These are phyloP conservation scores for Nicotiana benthamiana DNA, from an alignment of 257 asterid genomes.

Conservation along the genomic window DNA sequence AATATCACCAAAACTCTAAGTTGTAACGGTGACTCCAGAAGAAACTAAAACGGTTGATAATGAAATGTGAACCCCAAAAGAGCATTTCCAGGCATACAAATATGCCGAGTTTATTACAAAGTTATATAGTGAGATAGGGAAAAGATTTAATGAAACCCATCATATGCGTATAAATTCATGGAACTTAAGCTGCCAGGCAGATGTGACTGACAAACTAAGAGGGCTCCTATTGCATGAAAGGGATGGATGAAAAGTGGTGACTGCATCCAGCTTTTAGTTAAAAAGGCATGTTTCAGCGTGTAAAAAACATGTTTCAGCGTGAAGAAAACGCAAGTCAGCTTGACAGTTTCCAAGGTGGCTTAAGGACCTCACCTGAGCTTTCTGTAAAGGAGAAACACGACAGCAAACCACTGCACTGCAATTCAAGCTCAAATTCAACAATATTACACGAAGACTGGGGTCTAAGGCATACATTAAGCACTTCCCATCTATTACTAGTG, in stretches of 20 bases:
- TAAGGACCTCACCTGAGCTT: conserved; percentile 76
- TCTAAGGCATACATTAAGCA: conserved; percentile 98
- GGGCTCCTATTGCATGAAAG: background rate
- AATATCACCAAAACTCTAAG: conserved; percentile 1
- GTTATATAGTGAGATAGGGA: background rate
- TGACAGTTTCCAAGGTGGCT: conserved; percentile 8
- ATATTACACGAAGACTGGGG: conserved; percentile 81
- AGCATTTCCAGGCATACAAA: background rate
- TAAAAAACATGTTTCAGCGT: background rate
- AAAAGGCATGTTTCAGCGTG: background rate
- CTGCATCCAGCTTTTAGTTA: background rate
- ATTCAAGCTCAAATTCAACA: conserved; percentile 89
- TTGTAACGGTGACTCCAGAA: background rate
- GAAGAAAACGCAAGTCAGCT: background rate
- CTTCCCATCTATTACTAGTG: conserved; percentile 96
- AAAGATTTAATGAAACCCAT: background rate
- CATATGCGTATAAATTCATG: background rate
- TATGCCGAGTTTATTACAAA: background rate
- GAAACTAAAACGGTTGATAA: background rate
- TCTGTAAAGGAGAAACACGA: conserved; percentile 96
- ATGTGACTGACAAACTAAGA: background rate
- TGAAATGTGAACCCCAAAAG: conserved; percentile 5
- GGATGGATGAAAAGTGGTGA: background rate
- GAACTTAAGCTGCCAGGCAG: background rate
- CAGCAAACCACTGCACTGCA: conserved; percentile 98